Conservation (phyloP, 106 monocot genomes). For the Platanthera guangdongensis region DNA sequence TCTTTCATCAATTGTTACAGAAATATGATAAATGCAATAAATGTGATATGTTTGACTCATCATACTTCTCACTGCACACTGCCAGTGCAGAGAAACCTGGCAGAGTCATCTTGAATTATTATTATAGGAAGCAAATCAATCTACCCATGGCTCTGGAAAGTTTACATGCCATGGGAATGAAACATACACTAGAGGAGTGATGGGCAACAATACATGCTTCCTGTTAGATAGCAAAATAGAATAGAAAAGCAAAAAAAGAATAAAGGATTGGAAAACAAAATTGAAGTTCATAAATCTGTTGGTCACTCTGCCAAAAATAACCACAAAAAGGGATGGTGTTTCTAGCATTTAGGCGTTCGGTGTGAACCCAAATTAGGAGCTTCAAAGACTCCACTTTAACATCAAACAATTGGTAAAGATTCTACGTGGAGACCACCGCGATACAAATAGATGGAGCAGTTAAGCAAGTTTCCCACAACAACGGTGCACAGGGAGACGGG, state of each 20-base stretch:
- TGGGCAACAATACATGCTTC: neutral
- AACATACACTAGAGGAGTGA: neutral
- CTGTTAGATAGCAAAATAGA: neutral
- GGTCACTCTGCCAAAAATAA: neutral
- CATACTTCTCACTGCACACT: slow-evolving; percentile 39
- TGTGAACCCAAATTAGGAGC: no score
- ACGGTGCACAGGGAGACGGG: no score
- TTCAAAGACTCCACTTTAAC: no score
- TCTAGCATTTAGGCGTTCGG: no score
- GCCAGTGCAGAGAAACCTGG: slow-evolving; percentile 56
- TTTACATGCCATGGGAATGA: slow-evolving; percentile 49
- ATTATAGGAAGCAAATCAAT: slow-evolving; percentile 45
- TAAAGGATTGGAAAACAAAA: neutral
- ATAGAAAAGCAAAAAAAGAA: neutral
- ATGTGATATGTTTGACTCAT: slow-evolving; percentile 1
- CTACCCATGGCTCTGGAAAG: slow-evolving; percentile 41
- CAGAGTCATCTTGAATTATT: slow-evolving; percentile 26
- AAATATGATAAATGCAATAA: no score
- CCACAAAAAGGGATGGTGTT: neutral
- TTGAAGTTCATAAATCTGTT: neutral
- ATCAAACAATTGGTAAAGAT: no score
- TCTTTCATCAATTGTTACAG: no score
- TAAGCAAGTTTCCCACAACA: no score
- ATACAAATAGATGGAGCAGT: no score
- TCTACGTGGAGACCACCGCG: no score